Evolutionary conservation across 768 basidiomycete genomes (phyloP).

Genomic region (Rhizopogon vulgaris): DNA sequence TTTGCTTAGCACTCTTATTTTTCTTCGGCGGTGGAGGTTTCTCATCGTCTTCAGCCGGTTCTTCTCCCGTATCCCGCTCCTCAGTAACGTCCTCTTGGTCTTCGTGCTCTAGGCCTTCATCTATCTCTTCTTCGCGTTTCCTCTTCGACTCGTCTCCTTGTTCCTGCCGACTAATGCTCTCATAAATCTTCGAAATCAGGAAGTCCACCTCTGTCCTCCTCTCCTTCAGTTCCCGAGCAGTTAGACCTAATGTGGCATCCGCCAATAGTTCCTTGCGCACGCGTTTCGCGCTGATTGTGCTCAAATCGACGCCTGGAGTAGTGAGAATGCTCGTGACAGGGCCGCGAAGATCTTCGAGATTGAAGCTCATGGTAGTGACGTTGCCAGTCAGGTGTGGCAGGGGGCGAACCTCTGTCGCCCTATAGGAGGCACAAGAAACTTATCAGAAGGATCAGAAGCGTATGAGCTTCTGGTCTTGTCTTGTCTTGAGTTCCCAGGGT

Average conservation of each 20-base stretch:
- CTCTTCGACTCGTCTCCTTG: conserved; percentile 20
- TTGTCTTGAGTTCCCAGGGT: not conserved
- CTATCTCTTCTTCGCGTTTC: conserved; percentile 25
- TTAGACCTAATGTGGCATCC: conserved; percentile 39
- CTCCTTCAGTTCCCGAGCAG: conserved; percentile 55
- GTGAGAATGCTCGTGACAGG: conserved; percentile 65
- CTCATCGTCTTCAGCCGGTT: conserved; percentile 13
- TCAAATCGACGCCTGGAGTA: conserved; percentile 71
- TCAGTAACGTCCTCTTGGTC: conserved; percentile 14
- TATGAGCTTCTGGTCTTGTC: not conserved
- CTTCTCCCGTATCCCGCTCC: conserved; percentile 12
- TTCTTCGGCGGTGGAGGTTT: conserved; percentile 1
- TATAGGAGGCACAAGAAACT: not conserved
- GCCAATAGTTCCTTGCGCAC: conserved; percentile 71
- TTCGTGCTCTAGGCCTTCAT: conserved; percentile 11
- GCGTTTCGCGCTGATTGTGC: conserved; percentile 81
- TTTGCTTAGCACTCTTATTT: conserved; percentile 44
- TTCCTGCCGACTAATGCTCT: conserved; percentile 40
- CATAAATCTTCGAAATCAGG: conserved; percentile 63
- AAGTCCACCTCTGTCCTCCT: conserved; percentile 64
- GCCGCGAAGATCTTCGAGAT: conserved; percentile 50
- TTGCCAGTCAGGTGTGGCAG: not conserved
- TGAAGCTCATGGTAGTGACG: conserved; percentile 38
- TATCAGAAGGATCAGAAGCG: not conserved
- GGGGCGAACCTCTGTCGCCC: not conserved